These are phyloP conservation scores for Ustilago curta DNA, from an alignment of 1,284 basidiomycete genomes.

Conservation along the genomic window DNA sequence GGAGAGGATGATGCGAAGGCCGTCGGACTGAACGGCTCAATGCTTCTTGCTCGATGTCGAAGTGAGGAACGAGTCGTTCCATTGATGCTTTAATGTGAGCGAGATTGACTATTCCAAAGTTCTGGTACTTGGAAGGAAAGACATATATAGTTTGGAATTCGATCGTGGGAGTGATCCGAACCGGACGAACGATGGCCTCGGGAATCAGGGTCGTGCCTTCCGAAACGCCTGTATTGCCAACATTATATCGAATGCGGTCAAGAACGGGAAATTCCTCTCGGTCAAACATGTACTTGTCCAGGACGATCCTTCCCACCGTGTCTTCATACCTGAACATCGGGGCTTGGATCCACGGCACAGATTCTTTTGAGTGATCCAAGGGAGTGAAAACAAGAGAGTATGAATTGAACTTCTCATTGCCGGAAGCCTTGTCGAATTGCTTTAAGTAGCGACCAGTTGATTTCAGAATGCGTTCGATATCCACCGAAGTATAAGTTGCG, in stretches of 20 bases:
- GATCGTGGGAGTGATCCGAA: background rate
- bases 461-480: background rate
- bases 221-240: no score
- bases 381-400: background rate
- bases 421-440: background rate
- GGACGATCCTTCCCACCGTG: background rate
- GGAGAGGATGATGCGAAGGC: background rate
- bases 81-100: background rate
- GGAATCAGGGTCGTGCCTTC: background rate
- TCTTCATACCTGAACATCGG: background rate
- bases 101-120: background rate
- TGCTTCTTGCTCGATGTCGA: background rate
- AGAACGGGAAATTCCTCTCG: background rate
- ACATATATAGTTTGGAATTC: background rate
- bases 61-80: background rate
- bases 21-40: no score
- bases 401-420: background rate
- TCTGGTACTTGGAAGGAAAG: background rate
- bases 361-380: background rate
- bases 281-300: background rate
- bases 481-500: background rate
- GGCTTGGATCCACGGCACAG: slow-evolving; percentile 14
- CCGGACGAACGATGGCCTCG: slow-evolving; percentile 12
- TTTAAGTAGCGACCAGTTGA: background rate
- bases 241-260: slow-evolving; percentile 5